These are phyloP conservation scores for Neoscytalidium dimidiatum DNA, from an alignment of 2,329 filamentous ascomycete genomes.

Conservation along the genomic window DNA sequence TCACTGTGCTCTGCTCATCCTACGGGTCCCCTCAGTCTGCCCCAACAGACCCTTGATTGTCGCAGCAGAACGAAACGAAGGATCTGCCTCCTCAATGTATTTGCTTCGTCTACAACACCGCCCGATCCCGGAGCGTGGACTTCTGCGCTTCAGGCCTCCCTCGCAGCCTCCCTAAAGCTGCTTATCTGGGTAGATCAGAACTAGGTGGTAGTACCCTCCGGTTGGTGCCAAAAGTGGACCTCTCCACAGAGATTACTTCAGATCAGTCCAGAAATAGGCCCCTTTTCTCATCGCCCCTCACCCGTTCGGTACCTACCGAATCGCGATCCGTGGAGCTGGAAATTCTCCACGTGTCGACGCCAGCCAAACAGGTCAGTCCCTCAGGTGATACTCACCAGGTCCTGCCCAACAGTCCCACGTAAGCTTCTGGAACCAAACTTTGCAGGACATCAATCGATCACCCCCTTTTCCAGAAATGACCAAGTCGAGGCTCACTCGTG, in stretches of 20 bases:
- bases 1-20: background rate
- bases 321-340: background rate
- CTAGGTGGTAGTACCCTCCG: background rate
- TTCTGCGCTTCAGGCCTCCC: too few relatives aligned
- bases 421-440: background rate
- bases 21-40: constrained; percentile 7
- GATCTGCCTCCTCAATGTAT: background rate
- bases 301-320: background rate
- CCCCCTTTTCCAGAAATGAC: background rate
- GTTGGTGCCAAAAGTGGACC: background rate
- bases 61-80: background rate
- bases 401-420: background rate
- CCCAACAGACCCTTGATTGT: background rate
- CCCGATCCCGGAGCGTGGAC: too few relatives aligned
- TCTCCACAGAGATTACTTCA: background rate
- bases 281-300: too few relatives aligned
- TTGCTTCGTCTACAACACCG: background rate
- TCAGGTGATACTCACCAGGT: background rate
- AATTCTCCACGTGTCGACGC: background rate
- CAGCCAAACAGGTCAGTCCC: background rate
- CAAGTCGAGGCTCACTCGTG: too few relatives aligned
- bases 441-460: background rate
- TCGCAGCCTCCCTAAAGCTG: background rate
- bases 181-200: background rate
- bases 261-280: background rate